Conservation (phyloP, 495 filamentous ascomycete species). For the Penicillium pulvis region DNA sequence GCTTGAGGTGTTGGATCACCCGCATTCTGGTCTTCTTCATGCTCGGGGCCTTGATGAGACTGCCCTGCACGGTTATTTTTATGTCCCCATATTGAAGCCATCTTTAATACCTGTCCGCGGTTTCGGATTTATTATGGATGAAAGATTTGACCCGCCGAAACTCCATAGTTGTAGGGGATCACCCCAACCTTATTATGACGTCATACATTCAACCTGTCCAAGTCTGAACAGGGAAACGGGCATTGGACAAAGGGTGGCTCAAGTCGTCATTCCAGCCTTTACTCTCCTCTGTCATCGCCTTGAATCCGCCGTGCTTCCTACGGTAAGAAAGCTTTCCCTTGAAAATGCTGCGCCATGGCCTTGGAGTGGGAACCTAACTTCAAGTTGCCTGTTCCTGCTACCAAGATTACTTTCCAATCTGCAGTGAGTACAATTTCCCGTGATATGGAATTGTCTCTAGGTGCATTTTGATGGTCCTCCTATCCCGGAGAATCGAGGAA, state of each 20-base stretch:
- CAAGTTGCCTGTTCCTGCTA: too few relatives aligned
- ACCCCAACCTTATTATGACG: background rate
- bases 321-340: too few relatives aligned
- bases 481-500: too few relatives aligned
- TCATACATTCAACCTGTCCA: background rate
- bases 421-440: too few relatives aligned
- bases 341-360: too few relatives aligned
- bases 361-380: too few relatives aligned
- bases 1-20: conserved; percentile 28
- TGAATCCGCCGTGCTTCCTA: too few relatives aligned
- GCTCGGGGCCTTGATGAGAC: conserved; percentile 10
- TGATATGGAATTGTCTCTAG: too few relatives aligned
- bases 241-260: too few relatives aligned
- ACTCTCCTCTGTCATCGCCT: too few relatives aligned
- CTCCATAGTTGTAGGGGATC: background rate
- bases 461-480: too few relatives aligned
- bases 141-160: background rate
- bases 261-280: background rate
- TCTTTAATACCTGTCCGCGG: conserved; percentile 9
- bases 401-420: too few relatives aligned
- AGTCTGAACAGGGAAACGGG: background rate
- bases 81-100: conserved; percentile 52
- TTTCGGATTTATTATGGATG: background rate
- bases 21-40: conserved; percentile 25
- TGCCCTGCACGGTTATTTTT: conserved; percentile 46